These are phyloP conservation scores for Aspergillus ruber DNA, from an alignment of 2,329 filamentous ascomycete genomes.

Conservation along the genomic window DNA sequence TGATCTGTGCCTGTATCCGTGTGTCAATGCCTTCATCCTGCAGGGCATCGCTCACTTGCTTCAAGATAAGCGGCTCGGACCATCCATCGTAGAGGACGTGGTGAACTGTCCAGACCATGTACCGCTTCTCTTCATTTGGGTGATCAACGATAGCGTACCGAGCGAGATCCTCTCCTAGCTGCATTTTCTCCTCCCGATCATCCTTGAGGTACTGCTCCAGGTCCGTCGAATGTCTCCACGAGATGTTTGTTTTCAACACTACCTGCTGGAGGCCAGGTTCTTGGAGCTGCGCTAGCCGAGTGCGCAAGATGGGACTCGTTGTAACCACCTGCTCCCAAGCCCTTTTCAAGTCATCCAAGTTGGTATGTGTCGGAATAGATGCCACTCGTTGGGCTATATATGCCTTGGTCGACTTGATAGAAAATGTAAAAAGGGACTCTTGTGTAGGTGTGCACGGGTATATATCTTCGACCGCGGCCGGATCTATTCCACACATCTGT, in stretches of 20 bases:
- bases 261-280: constrained; percentile 31
- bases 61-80: constrained; percentile 34
- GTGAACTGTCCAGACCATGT: constrained; percentile 47
- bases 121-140: constrained; percentile 17
- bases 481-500: no score
- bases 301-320: constrained; percentile 41
- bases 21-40: constrained; percentile 6
- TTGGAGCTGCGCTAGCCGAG: constrained; percentile 35
- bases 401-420: constrained; percentile 36
- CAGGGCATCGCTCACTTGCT: constrained; percentile 25
- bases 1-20: no score
- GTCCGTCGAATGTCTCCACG: constrained; percentile 23
- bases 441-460: constrained; percentile 38
- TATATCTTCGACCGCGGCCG: constrained; percentile 28
- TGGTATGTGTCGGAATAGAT: constrained; percentile 29
- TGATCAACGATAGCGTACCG: constrained; percentile 29
- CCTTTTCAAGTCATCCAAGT: constrained; percentile 32
- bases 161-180: constrained; percentile 29
- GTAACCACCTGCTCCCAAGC: constrained; percentile 41
- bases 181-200: constrained; percentile 23
- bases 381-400: constrained; percentile 42
- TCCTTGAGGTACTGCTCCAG: constrained; percentile 20
- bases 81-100: constrained; percentile 49
- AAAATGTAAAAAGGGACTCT: constrained; percentile 41
- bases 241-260: constrained; percentile 22